Conservation (phyloP, 768 basidiomycete genomes). For the Gautieria morchelliformis region DNA sequence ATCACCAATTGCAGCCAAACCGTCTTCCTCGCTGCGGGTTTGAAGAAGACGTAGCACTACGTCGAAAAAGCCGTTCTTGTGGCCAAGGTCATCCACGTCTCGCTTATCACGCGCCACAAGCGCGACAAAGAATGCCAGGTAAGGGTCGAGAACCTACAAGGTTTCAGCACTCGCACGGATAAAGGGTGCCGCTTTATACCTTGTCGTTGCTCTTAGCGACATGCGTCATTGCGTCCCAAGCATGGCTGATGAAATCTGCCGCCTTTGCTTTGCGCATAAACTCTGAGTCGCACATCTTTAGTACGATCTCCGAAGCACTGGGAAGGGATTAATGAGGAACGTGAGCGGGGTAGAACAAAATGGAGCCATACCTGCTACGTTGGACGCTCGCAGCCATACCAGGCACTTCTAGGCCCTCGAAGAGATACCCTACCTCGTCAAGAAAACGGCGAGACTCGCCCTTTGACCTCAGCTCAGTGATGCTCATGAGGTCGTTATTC, state of each 20-base stretch:
- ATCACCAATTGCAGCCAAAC: conserved; percentile 27
- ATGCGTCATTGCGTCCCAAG: conserved; percentile 56
- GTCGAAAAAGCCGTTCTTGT: conserved; percentile 20
- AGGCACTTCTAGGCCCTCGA: conserved; percentile 57
- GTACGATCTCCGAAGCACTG: conserved; percentile 70
- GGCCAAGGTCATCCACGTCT: conserved; percentile 47
- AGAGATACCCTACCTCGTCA: conserved; percentile 78
- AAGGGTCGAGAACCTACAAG: conserved; percentile 51
- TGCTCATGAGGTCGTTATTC: conserved; percentile 21
- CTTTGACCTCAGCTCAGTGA: conserved; percentile 70
- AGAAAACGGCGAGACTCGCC: conserved; percentile 73
- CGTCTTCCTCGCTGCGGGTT: conserved; percentile 2
- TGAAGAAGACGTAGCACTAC: conserved; percentile 19
- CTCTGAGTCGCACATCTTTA: conserved; percentile 61
- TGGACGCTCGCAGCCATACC: conserved; percentile 42
- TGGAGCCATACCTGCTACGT: conserved; percentile 48
- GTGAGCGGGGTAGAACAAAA: not conserved
- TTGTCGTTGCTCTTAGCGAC: conserved; percentile 56
- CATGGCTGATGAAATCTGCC: conserved; percentile 57
- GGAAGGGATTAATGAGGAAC: not conserved
- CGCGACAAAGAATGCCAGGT: conserved; percentile 51
- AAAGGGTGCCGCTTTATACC: conserved; percentile 20
- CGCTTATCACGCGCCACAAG: conserved; percentile 51
- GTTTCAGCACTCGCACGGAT: not conserved
- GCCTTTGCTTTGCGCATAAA: conserved; percentile 75